A percentile compares a stretch with the other conserved stretches of the same genome.
Conservation (phyloP, 2,329 filamentous ascomycete genomes). For the Clonostachys rhizophaga region DNA sequence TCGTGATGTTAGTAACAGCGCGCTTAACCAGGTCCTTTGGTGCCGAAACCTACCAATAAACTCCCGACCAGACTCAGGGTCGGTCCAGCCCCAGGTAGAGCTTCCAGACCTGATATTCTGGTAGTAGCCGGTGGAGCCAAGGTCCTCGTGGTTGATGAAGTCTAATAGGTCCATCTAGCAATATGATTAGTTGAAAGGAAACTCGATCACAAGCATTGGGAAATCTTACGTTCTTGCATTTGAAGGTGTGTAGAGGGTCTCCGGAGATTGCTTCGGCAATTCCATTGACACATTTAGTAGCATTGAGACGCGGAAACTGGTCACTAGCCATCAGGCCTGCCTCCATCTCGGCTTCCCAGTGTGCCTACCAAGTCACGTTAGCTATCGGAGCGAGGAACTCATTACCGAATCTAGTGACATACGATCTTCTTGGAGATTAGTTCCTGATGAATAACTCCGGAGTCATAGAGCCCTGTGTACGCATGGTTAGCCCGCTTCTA, state of each 20-base stretch:
- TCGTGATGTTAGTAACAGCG: too few relatives aligned
- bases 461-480: conserved; percentile 11
- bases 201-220: neutral
- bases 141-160: conserved; percentile 45
- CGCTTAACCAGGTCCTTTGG: too few relatives aligned
- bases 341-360: conserved; percentile 11
- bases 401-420: too few relatives aligned
- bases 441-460: conserved; percentile 10
- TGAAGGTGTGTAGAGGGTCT: conserved; percentile 12
- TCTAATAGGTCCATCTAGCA: conserved; percentile 42
- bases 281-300: conserved; percentile 13
- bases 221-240: conserved; percentile 11
- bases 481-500: too few relatives aligned
- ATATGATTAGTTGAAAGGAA: neutral
- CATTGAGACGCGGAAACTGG: conserved; percentile 12
- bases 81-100: conserved; percentile 35
- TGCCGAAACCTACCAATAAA: conserved; percentile 1
- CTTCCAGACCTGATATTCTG: conserved; percentile 12
- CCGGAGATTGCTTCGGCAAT: conserved; percentile 12
- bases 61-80: conserved; percentile 24
- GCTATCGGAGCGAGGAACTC: too few relatives aligned
- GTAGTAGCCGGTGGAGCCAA: conserved; percentile 33
- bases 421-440: conserved; percentile 11
- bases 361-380: too few relatives aligned
- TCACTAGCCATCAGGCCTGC: conserved; percentile 13